Evolutionary conservation across 352 stramenopile genomes (phyloP), one percentile per base, ranked within the genome.

Genomic region (Globisporangium cederbergense): DNA sequence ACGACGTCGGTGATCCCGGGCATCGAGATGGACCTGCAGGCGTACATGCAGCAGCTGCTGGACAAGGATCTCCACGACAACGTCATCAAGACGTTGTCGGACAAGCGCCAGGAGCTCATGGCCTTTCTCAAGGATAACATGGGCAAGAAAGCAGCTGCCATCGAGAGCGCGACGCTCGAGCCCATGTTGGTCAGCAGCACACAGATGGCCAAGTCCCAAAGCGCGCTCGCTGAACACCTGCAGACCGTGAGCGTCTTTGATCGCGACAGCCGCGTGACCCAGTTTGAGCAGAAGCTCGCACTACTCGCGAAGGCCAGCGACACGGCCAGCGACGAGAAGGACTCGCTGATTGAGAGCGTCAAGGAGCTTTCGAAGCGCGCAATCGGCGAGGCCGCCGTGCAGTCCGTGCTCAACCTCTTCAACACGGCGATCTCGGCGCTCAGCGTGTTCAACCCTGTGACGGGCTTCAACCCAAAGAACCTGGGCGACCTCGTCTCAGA

Each of bases 401-500:
- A 34, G 11, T 54, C 22, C 22, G 49, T 54, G 49, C 49, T 54
- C 10, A 22, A 54, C 22, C 28, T 36, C 22, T 54, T 54, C 49
- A 54, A 54, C 49, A 54, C 49, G 10, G 49, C 49, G 49, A 54
- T 54, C 49, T 54, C 49, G 49, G 49, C 49, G 49, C 49, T 54
- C 49, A 54, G 28, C 13, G 49, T 54, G 22, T 54, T 54, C 49
- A 54, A 54, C 49, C 49, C 49, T n/a, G 49, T 54, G 22, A 54
- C 49, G 25, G 49, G 49, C 49, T 54, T 54, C 49, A 54, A 54
- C 22, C 49, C 49, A 5, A 30, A 25, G 49, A 54, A 54, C 49
- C 22, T 54, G 49, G 49, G 49, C 22, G 22, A 54, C 22, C 49
- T 54, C 49, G 28, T 54, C 49, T 8, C 49, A 6, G 49, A 54